Base-by-base conservation (phyloP, 2,329 filamentous ascomycete species). In the Emericellopsis cladophorae region DNA sequence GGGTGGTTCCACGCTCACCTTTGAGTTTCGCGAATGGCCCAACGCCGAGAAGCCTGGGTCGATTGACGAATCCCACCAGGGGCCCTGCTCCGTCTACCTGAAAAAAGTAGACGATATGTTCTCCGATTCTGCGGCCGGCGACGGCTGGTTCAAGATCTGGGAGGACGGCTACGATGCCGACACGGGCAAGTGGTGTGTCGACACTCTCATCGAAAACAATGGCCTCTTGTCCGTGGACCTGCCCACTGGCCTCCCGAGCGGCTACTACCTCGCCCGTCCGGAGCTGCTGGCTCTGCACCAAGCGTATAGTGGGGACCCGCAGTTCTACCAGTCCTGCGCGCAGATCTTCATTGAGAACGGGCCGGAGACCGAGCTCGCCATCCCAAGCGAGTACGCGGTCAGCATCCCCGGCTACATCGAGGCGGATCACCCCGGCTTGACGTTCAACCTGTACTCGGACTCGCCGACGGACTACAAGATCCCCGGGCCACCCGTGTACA, bases 71-170 rank as follows among this genome's bases (percentile, higher is more conserved):
- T 71, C 68, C 29, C 79, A 81, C 58, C 70, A 75, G 54, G 83
- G 83, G 0, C 80, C 83, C 38, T 84, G 81, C 52, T 72, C 81
- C 23, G 72, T 87, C 21, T 88, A 87, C 58, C 65, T 85, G 61
- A 87, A 87, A 64, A 74, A 76, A 51, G 72, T 86, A 2, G 59
- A 65, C 47, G 67, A 76, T 43, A 75, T 79, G 44, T 61, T 61
- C 11, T 55, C 54, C 18, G 62, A 67, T 46, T 57, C 71, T 11
- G 76, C 76, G 39, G 62, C 68, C 21, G 81, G 82, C 5, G 61
- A 67, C 39, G 82, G 82, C 32, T 89, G 83, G 84, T 84, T 88
- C 69, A 87, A 87, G 68, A 74, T 88, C 54, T 85, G 72, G 66
- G 72, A 84, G 43, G 70, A 80, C 40, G 80, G 79, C 36, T 84